phyloP scores from a whole-genome alignment of 2,329 filamentous ascomycete genomes.

The Leptographium procerum region DNA sequence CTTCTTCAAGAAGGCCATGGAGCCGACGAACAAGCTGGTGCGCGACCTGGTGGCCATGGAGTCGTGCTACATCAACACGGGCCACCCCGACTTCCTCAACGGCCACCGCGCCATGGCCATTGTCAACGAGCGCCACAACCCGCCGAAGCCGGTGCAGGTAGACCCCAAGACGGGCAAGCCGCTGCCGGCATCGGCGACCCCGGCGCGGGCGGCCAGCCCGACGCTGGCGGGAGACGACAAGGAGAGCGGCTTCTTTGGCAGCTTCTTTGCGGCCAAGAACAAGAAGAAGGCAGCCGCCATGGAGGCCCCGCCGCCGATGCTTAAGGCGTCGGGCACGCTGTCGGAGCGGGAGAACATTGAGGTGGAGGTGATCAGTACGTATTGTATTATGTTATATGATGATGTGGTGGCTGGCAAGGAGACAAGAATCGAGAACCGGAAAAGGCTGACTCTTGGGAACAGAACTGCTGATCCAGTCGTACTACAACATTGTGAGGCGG shows the following conservation, averaged over 20 bases:
- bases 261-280: conserved; percentile 98
- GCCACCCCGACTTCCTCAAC: conserved; percentile 94
- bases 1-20: conserved; percentile 98
- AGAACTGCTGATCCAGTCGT: conserved; percentile 92
- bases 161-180: conserved; percentile 99
- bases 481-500: conserved; percentile 95
- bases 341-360: conserved; percentile 92
- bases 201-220: conserved; percentile 65
- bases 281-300: conserved; percentile 99
- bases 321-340: conserved; percentile 88
- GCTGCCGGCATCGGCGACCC: conserved; percentile 51
- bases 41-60: conserved; percentile 91
- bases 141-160: conserved; percentile 78
- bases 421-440: neutral
- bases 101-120: conserved; percentile 97
- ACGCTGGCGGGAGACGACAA: conserved; percentile 43
- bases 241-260: conserved; percentile 86
- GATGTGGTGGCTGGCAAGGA: too few relatives aligned
- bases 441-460: conserved; percentile 1
- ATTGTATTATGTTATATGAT: fast-evolving
- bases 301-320: conserved; percentile 83
- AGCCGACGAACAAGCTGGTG: conserved; percentile 95
- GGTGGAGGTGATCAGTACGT: conserved; percentile 89
- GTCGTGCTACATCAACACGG: conserved; percentile 94
- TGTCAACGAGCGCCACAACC: conserved; percentile 82